Percentiles rank a stretch among this genome's conserved stretches.
Evolutionary conservation across 495 filamentous ascomycete species (phyloP).

Genomic region (Neurospora cerealis): DNA sequence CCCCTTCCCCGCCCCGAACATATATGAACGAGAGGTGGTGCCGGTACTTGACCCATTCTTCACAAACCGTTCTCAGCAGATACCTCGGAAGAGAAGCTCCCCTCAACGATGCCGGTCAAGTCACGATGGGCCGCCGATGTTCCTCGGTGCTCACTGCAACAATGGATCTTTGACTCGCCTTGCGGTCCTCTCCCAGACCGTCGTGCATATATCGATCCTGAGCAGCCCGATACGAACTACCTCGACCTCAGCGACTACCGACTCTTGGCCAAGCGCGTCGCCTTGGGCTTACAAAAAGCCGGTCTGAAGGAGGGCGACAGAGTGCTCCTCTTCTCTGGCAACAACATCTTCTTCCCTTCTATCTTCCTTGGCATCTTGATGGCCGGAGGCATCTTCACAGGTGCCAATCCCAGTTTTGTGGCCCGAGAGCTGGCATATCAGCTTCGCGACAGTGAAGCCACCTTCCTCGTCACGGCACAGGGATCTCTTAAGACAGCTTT

Average conservation of each 20-base stretch:
- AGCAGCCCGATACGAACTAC: conserved; percentile 38
- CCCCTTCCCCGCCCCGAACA: neutral
- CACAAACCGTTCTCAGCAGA: neutral
- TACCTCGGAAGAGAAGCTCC: conserved; percentile 1
- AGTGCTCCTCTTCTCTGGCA: conserved; percentile 62
- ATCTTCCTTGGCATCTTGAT: conserved; percentile 64
- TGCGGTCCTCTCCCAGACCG: conserved; percentile 23
- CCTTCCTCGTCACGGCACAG: conserved; percentile 50
- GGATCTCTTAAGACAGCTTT: conserved; percentile 49
- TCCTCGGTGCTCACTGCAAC: conserved; percentile 27
- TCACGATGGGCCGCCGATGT: conserved; percentile 35
- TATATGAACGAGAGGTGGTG: neutral
- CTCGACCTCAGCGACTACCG: conserved; percentile 44
- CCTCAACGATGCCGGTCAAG: conserved; percentile 23
- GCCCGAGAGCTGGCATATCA: conserved; percentile 64
- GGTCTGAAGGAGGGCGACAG: conserved; percentile 62
- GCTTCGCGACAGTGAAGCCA: conserved; percentile 58
- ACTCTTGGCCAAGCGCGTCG: conserved; percentile 60
- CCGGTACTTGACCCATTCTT: neutral
- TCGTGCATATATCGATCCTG: conserved; percentile 42
- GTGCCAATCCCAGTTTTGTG: conserved; percentile 69
- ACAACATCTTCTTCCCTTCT: conserved; percentile 64
- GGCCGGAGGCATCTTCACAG: conserved; percentile 71
- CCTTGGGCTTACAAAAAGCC: conserved; percentile 53
- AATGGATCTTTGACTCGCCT: conserved; percentile 28